Percentiles rank a stretch among this genome's conserved stretches.
Evolutionary conservation across 495 filamentous ascomycete genomes (phyloP).

Genomic region (Penicillium nucicola): DNA sequence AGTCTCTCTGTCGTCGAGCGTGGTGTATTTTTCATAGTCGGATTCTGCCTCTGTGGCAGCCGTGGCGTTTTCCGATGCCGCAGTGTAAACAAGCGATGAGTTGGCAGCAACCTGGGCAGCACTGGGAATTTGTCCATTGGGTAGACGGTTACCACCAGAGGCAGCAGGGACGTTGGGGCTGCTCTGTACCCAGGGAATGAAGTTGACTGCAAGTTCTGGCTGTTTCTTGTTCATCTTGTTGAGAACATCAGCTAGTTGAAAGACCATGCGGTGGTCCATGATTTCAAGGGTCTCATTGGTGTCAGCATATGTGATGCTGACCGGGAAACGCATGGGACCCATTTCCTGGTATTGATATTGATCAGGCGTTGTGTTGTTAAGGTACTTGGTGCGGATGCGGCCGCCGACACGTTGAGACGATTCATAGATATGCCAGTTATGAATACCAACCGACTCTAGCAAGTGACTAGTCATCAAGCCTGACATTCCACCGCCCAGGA

Average conservation of each 20-base stretch:
- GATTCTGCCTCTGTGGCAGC: conserved; percentile 35
- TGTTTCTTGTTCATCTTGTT: conserved; percentile 54
- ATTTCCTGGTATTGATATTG: conserved; percentile 75
- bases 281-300: conserved; percentile 55
- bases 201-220: conserved; percentile 56
- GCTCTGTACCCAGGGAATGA: conserved; percentile 61
- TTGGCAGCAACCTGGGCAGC: conserved; percentile 32
- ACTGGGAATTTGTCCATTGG: conserved; percentile 42
- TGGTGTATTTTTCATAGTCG: conserved; percentile 24
- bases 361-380: conserved; percentile 50
- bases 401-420: conserved; percentile 50
- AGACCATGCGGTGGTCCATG: conserved; percentile 59
- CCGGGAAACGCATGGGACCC: conserved; percentile 67
- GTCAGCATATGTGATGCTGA: conserved; percentile 44
- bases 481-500: conserved; percentile 67
- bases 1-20: conserved; percentile 22
- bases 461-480: conserved; percentile 58
- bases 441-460: conserved; percentile 50
- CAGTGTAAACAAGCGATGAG: conserved; percentile 26
- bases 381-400: conserved; percentile 60
- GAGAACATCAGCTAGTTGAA: conserved; percentile 57
- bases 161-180: conserved; percentile 50
- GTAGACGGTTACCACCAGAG: conserved; percentile 50
- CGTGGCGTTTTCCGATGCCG: conserved; percentile 28
- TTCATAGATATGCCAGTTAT: conserved; percentile 55